These are phyloP conservation scores for Solanum bukasovii DNA, from an alignment of 257 asterid species.

Conservation along the genomic window DNA sequence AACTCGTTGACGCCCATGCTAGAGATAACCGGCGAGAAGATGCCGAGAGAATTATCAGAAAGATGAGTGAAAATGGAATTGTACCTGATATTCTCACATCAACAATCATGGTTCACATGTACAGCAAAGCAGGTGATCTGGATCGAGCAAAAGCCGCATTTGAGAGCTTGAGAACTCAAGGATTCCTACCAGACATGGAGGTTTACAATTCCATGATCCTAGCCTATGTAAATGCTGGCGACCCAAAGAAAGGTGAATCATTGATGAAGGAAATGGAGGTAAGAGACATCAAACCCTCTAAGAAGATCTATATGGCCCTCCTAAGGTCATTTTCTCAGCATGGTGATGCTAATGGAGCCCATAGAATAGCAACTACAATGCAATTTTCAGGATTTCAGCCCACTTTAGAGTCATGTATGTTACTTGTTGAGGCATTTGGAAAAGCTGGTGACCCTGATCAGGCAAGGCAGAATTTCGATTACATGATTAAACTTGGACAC, in stretches of 20 bases:
- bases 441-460: constrained; percentile 17
- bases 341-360: constrained; percentile 31
- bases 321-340: constrained; percentile 36
- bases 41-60: constrained; percentile 62
- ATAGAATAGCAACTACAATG: constrained; percentile 32
- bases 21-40: constrained; percentile 41
- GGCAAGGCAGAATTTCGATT: constrained; percentile 42
- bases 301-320: constrained; percentile 57
- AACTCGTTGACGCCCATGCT: constrained; percentile 49
- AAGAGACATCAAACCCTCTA: constrained; percentile 35
- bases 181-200: constrained; percentile 49
- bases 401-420: constrained; percentile 36
- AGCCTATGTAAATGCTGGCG: constrained; percentile 57
- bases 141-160: constrained; percentile 44
- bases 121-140: constrained; percentile 56
- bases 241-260: constrained; percentile 26
- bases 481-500: constrained; percentile 44
- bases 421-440: constrained; percentile 55
- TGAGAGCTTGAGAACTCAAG: constrained; percentile 33
- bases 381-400: constrained; percentile 38
- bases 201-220: constrained; percentile 53
- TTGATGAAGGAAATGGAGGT: constrained; percentile 53
- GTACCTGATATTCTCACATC: constrained; percentile 49
- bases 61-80: constrained; percentile 63
- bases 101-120: constrained; percentile 45